These are phyloP conservation scores for Colletotrichum tropicicola DNA, from an alignment of 2,329 filamentous ascomycete species.

Conservation along the genomic window DNA sequence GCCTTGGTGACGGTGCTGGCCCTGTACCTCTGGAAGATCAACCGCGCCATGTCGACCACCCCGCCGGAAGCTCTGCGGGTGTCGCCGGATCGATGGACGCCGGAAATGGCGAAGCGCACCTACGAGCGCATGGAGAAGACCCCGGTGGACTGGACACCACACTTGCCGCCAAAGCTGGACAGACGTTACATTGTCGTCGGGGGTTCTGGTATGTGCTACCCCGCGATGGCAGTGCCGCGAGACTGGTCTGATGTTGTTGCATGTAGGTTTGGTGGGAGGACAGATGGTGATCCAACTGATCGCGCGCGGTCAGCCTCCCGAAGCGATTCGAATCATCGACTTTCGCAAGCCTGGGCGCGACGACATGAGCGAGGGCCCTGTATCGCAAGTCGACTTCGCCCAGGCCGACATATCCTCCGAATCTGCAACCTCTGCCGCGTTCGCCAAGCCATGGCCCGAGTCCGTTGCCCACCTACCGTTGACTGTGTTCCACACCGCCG, in stretches of 20 bases:
- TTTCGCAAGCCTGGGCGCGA: slow-evolving; percentile 52
- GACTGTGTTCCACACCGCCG: slow-evolving; percentile 67
- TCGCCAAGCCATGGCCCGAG: slow-evolving; percentile 55
- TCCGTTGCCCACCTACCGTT: slow-evolving; percentile 53
- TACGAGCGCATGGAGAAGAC: slow-evolving; percentile 44
- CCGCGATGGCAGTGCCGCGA: neutral
- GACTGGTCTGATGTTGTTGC: neutral
- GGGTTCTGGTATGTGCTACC: slow-evolving; percentile 50
- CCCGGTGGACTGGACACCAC: slow-evolving; percentile 47
- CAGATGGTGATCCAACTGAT: slow-evolving; percentile 63
- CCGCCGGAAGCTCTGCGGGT: slow-evolving; percentile 45
- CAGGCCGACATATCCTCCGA: slow-evolving; percentile 60
- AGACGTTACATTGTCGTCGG: slow-evolving; percentile 56
- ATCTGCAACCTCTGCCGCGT: slow-evolving; percentile 52
- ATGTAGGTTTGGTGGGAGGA: slow-evolving; percentile 61
- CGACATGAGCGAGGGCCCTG: slow-evolving; percentile 48
- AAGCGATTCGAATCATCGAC: slow-evolving; percentile 63
- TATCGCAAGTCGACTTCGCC: slow-evolving; percentile 49
- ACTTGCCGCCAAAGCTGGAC: slow-evolving; percentile 48
- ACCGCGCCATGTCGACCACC: slow-evolving; percentile 44
- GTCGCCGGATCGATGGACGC: slow-evolving; percentile 46
- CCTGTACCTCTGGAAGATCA: slow-evolving; percentile 47
- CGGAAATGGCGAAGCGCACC: slow-evolving; percentile 42
- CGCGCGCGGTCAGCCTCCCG: slow-evolving; percentile 57
- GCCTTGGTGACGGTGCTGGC: slow-evolving; percentile 25